Evolutionary conservation across 2,329 filamentous ascomycete genomes (phyloP).

Genomic region (Colletotrichum kahawae): DNA sequence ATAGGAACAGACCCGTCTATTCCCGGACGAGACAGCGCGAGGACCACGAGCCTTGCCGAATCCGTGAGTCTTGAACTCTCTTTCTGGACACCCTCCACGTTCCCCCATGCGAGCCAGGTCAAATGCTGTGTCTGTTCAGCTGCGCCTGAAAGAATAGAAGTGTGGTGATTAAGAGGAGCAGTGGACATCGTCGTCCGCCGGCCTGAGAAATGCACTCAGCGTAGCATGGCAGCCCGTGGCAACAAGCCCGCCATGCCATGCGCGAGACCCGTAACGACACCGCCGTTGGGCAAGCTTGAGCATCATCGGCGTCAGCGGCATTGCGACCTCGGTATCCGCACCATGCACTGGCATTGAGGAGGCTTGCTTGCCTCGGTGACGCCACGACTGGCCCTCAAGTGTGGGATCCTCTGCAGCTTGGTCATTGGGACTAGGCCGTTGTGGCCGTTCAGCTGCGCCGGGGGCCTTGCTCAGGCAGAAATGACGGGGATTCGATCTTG

Average conservation of each 20-base stretch:
- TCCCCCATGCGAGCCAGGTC: neutral
- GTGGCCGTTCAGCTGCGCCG: neutral
- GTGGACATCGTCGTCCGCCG: neutral
- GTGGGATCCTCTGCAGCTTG: neutral
- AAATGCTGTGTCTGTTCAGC: neutral
- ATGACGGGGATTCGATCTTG: slow-evolving; percentile 11
- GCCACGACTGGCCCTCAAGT: neutral
- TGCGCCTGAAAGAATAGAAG: neutral
- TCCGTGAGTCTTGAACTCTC: slow-evolving; percentile 16
- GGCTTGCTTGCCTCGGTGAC: neutral
- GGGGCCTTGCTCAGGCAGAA: slow-evolving; percentile 8
- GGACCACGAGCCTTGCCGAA: slow-evolving; percentile 1
- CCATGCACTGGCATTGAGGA: neutral
- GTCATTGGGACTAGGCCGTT: neutral
- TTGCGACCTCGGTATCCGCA: neutral
- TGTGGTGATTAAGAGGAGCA: neutral
- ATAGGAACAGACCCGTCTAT: slow-evolving; percentile 16
- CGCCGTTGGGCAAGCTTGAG: neutral
- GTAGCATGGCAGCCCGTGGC: neutral
- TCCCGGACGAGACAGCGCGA: slow-evolving; percentile 15
- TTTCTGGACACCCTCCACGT: slow-evolving; percentile 2
- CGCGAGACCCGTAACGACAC: neutral
- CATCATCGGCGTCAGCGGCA: neutral
- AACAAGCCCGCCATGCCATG: neutral
- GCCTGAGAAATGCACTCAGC: neutral